Conservation (phyloP, 1,284 basidiomycete species). For the Leccinum ambiguum region DNA sequence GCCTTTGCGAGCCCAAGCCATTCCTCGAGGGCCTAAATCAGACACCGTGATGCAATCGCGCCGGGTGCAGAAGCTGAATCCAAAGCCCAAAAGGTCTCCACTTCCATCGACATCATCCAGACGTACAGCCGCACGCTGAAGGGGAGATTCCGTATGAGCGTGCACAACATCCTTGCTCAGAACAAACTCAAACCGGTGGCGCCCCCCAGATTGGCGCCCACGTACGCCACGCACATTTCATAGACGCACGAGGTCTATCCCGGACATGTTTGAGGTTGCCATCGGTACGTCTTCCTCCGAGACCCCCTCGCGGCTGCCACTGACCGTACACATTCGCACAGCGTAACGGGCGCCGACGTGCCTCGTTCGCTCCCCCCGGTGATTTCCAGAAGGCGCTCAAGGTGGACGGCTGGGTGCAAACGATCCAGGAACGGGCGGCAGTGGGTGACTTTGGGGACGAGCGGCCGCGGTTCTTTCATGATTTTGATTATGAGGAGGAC, state of each 20-base stretch:
- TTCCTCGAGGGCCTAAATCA: constrained; percentile 24
- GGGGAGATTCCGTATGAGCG: constrained; percentile 56
- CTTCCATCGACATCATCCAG: neutral
- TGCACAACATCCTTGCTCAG: constrained; percentile 58
- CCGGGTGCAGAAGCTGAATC: no score
- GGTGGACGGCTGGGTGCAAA: constrained; percentile 80
- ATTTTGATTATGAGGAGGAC: constrained; percentile 31
- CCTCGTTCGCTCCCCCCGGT: constrained; percentile 38
- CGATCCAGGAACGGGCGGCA: constrained; percentile 62
- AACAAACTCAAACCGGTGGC: constrained; percentile 46
- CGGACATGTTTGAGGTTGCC: no score
- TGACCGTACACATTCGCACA: constrained; percentile 57
- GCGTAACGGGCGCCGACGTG: constrained; percentile 72
- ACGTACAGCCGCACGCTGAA: constrained; percentile 22
- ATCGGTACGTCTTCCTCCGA: no score
- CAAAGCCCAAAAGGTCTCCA: constrained; percentile 4
- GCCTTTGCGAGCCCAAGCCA: no score
- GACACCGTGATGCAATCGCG: constrained; percentile 46
- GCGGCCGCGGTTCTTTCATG: constrained; percentile 44
- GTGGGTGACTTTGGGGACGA: constrained; percentile 61
- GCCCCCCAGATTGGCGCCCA: constrained; percentile 4
- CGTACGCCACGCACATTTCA: no score
- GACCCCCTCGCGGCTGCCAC: no score
- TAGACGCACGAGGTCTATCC: no score
- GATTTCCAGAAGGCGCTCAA: constrained; percentile 58